These are phyloP conservation scores for Suillus bovinus DNA, from an alignment of 768 basidiomycete species.

Conservation along the genomic window DNA sequence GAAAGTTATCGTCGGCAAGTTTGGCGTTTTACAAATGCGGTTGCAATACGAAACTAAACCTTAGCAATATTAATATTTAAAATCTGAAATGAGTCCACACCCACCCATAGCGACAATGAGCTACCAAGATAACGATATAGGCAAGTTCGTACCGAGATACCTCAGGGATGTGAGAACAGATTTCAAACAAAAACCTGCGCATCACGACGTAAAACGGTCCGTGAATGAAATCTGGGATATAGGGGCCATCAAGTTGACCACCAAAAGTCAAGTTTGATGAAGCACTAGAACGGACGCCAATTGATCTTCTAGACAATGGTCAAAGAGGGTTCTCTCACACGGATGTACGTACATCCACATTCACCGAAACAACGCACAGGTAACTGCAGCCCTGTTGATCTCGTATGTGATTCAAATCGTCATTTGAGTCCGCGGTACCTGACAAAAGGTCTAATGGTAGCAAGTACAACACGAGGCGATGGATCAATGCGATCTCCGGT, in stretches of 20 bases:
- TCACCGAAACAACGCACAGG: constrained; percentile 16
- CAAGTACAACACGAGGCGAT: neutral
- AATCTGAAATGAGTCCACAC: neutral
- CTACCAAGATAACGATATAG: constrained; percentile 16
- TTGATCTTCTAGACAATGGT: constrained; percentile 9
- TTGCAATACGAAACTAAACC: no score
- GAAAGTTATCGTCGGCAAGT: neutral
- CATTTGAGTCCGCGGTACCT: constrained; percentile 11
- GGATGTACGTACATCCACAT: constrained; percentile 22
- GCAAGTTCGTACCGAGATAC: constrained; percentile 21
- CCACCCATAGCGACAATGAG: neutral
- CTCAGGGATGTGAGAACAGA: constrained; percentile 20
- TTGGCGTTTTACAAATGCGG: neutral
- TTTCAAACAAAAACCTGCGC: no score
- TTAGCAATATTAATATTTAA: neutral
- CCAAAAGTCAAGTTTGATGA: neutral
- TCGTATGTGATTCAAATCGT: neutral
- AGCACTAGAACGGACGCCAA: neutral
- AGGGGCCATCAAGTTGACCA: neutral
- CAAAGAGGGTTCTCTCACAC: constrained; percentile 24
- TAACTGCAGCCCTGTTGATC: constrained; percentile 7
- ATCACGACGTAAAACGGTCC: constrained; percentile 28
- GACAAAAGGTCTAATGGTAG: neutral
- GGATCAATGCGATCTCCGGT: neutral
- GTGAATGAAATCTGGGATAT: constrained; percentile 3